Evolutionary conservation across 2,329 filamentous ascomycete genomes (phyloP).

Genomic region (Stachybotrys chlorohalonatus): DNA sequence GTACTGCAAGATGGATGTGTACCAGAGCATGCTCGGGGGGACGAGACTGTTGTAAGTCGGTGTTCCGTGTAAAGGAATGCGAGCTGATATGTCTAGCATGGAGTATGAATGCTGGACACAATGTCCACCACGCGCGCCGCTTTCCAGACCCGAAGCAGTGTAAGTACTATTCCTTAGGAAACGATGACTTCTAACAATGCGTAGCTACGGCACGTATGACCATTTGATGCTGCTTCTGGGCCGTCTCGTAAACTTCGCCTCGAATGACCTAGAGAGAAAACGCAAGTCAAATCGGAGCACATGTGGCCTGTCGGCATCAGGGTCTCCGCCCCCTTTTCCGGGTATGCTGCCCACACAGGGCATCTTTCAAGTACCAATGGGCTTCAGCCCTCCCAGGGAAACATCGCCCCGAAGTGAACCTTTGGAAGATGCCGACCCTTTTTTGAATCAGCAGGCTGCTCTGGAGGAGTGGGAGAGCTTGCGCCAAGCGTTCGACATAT

Average conservation of each 20-base stretch:
- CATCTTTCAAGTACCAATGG: conserved; percentile 40
- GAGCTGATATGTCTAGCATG: conserved; percentile 45
- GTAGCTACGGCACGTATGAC: conserved; percentile 78
- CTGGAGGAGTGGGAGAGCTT: conserved; percentile 73
- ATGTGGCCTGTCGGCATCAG: conserved; percentile 16
- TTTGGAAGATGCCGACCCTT: conserved; percentile 48
- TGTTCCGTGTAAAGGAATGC: neutral
- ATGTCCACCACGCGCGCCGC: conserved; percentile 73
- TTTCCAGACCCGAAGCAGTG: conserved; percentile 68
- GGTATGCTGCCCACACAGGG: conserved; percentile 47
- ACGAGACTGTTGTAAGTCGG: conserved; percentile 68
- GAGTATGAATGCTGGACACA: conserved; percentile 76
- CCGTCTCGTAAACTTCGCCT: conserved; percentile 69
- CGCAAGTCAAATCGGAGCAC: conserved; percentile 42
- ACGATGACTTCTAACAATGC: conserved; percentile 13
- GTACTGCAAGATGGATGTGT: conserved; percentile 90
- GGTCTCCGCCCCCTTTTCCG: conserved; percentile 36
- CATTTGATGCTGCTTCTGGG: conserved; percentile 76
- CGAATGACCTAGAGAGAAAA: conserved; percentile 71
- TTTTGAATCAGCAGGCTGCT: conserved; percentile 58
- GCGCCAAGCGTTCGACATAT: conserved; percentile 56
- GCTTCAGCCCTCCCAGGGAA: conserved; percentile 42
- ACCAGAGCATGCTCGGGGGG: conserved; percentile 82
- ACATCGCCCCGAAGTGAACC: conserved; percentile 32
- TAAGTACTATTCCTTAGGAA: conserved; percentile 26